Evolutionary conservation across 345 rosid genomes (phyloP).

Genomic region (Iberis pinnata): DNA sequence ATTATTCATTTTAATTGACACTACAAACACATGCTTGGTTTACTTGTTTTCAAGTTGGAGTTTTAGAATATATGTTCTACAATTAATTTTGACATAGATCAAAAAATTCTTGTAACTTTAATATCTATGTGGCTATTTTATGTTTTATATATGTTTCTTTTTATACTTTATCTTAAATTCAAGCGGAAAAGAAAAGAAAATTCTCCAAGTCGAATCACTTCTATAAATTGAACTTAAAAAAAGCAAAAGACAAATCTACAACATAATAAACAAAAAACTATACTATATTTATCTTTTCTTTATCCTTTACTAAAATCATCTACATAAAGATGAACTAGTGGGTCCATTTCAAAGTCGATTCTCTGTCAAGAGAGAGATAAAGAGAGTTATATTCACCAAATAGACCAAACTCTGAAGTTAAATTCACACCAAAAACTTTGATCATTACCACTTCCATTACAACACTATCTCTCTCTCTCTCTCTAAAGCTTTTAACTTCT

Average conservation of each 20-base stretch:
- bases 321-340: constrained; percentile 21
- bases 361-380: background rate
- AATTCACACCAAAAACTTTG: constrained; percentile 20
- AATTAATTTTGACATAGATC: too few relatives aligned
- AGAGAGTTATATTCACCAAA: constrained; percentile 19
- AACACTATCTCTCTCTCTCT: background rate
- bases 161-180: too few relatives aligned
- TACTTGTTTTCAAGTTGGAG: too few relatives aligned
- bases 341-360: constrained; percentile 23
- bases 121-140: too few relatives aligned
- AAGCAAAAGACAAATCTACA: constrained; percentile 32
- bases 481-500: constrained; percentile 3
- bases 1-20: too few relatives aligned
- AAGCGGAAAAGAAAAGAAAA: background rate
- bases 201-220: constrained; percentile 16
- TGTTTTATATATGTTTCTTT: too few relatives aligned
- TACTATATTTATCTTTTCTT: background rate
- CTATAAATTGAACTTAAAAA: constrained; percentile 13
- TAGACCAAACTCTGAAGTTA: constrained; percentile 30
- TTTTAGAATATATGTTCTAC: too few relatives aligned
- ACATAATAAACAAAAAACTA: background rate
- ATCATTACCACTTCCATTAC: constrained; percentile 4
- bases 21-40: too few relatives aligned
- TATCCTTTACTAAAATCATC: constrained; percentile 3
- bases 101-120: too few relatives aligned